Conservation (phyloP, 179 eudicot species). For the Silene noctiflora region DNA sequence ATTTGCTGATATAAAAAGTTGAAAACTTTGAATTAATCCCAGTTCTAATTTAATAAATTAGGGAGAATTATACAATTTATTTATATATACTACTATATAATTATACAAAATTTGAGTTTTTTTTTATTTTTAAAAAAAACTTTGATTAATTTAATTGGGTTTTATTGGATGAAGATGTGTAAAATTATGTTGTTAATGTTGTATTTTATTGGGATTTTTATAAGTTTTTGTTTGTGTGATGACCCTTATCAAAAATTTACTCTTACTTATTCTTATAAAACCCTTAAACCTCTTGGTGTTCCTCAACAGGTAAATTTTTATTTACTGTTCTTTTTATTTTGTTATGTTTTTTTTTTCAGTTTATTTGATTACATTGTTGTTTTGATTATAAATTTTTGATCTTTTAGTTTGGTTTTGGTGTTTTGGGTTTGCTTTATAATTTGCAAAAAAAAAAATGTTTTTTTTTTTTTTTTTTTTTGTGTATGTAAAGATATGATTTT, state of each 20-base stretch:
- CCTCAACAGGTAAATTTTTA: conserved; percentile 57
- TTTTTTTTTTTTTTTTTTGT: neutral
- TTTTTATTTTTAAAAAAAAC: neutral
- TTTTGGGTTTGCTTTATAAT: conserved; percentile 2
- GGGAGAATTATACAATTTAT: too few relatives aligned
- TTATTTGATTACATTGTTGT: neutral
- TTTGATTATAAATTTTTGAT: conserved; percentile 3
- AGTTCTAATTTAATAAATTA: too few relatives aligned
- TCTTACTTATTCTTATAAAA: conserved; percentile 59
- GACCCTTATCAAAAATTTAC: conserved; percentile 39
- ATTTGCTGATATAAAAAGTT: neutral
- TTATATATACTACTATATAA: too few relatives aligned
- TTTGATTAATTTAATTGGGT: neutral
- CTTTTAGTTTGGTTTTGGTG: neutral
- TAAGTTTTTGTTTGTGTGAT: conserved; percentile 35
- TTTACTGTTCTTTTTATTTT: neutral
- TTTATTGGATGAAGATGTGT: conserved; percentile 8
- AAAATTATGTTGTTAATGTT: conserved; percentile 10
- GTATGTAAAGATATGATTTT: neutral
- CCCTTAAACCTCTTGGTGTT: conserved; percentile 71
- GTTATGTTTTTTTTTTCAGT: neutral
- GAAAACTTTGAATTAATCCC: neutral
- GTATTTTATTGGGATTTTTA: conserved; percentile 33
- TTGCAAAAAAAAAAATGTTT: neutral
- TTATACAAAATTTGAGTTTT: neutral